These are phyloP conservation scores for Allantophomopsis cytisporea DNA, from an alignment of 2,329 filamentous ascomycete species.

Conservation along the genomic window DNA sequence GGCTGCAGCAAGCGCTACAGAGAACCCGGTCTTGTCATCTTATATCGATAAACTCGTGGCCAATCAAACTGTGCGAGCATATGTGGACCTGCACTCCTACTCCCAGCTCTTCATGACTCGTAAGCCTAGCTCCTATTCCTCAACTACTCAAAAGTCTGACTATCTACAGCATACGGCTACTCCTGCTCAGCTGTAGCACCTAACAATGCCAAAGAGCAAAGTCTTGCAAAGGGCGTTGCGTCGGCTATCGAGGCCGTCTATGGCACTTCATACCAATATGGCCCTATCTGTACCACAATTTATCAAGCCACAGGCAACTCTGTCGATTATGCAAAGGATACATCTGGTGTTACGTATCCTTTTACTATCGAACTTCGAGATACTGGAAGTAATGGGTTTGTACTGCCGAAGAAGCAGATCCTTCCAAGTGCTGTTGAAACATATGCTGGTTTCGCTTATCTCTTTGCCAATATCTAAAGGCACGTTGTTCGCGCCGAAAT, in stretches of 20 bases:
- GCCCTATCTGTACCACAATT: slow-evolving; percentile 43
- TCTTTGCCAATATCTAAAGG: slow-evolving; percentile 8
- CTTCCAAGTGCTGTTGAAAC: slow-evolving; percentile 29
- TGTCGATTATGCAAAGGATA: slow-evolving; percentile 28
- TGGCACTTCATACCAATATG: slow-evolving; percentile 24
- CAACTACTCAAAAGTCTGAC: slow-evolving; percentile 6
- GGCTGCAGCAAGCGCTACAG: slow-evolving; percentile 30
- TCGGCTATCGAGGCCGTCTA: slow-evolving; percentile 41
- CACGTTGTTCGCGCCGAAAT: no score
- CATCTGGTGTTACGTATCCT: slow-evolving; percentile 15
- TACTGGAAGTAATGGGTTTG: slow-evolving; percentile 31
- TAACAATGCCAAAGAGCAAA: slow-evolving; percentile 32
- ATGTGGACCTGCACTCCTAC: slow-evolving; percentile 53
- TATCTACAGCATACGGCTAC: slow-evolving; percentile 36
- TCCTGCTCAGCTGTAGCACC: slow-evolving; percentile 32
- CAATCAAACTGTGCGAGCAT: slow-evolving; percentile 39
- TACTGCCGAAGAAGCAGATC: slow-evolving; percentile 33
- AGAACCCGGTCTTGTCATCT: slow-evolving; percentile 33
- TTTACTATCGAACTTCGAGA: slow-evolving; percentile 36
- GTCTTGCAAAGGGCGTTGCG: slow-evolving; percentile 32
- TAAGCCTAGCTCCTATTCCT: slow-evolving; percentile 8
- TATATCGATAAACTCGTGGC: slow-evolving; percentile 28
- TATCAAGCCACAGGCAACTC: slow-evolving; percentile 37
- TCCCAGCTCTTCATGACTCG: slow-evolving; percentile 41
- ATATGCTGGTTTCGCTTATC: slow-evolving; percentile 22